phyloP scores from a whole-genome alignment of 2,329 filamentous ascomycete genomes.

The Talaromyces amestolkiae region DNA sequence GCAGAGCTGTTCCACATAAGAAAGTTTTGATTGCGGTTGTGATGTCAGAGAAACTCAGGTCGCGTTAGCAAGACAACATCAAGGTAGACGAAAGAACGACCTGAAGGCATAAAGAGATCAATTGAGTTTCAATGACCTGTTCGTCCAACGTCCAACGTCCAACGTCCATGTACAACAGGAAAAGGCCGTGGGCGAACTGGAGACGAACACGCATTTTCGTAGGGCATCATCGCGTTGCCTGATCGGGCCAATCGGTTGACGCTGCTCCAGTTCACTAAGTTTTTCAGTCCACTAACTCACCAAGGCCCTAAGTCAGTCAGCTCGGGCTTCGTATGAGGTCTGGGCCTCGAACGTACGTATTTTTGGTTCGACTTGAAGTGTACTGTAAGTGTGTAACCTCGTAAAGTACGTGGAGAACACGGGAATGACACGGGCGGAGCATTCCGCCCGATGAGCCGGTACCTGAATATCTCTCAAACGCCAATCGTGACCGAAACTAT shows the following conservation, averaged over 20 bases:
- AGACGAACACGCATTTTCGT: conserved; percentile 11
- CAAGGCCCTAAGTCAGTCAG: not conserved
- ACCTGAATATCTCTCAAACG: not conserved
- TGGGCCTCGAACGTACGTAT: not conserved
- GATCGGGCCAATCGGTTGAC: not conserved
- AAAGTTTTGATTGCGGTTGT: not conserved
- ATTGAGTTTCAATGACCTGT: not conserved
- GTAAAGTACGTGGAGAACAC: conserved; percentile 1
- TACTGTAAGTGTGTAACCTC: too few species aligned
- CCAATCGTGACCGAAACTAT: not conserved
- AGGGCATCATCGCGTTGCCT: conserved; percentile 12
- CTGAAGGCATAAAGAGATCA: not conserved
- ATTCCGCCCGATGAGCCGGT: conserved; percentile 12
- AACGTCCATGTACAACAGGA: not conserved
- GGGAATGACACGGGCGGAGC: conserved; percentile 6
- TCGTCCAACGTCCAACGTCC: not conserved
- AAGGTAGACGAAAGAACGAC: not conserved
- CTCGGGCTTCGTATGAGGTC: not conserved
- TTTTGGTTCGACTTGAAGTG: too few species aligned
- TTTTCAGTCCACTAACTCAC: too few species aligned
- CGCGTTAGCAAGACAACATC: not conserved
- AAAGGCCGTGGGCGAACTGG: conserved; percentile 5
- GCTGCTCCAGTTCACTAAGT: not conserved
- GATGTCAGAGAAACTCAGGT: not conserved
- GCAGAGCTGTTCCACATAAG: not conserved